Percentiles rank a stretch among this genome's conserved stretches.
Evolutionary conservation across 345 rosid species (phyloP).

Genomic region (Moricandia moricandioides): DNA sequence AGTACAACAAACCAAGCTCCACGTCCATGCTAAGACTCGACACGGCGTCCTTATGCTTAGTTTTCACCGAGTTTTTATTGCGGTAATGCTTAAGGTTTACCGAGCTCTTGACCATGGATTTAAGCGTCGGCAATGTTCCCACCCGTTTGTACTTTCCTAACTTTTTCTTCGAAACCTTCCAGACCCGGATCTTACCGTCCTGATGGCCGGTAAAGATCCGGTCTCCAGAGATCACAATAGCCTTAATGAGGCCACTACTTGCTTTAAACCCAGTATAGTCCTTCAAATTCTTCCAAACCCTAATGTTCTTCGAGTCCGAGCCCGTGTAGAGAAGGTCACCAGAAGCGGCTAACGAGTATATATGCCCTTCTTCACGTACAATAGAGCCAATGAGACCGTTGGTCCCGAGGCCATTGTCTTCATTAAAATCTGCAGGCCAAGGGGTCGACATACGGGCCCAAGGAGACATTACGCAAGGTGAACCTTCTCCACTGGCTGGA

Average conservation of each 20-base stretch:
- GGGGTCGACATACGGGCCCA: conserved; percentile 56
- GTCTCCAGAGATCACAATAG: conserved; percentile 41
- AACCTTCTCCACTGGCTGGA: conserved; percentile 48
- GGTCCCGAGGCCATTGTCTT: conserved; percentile 31
- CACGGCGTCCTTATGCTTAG: conserved; percentile 62
- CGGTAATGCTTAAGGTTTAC: conserved; percentile 58
- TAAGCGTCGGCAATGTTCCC: conserved; percentile 53
- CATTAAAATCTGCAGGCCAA: conserved; percentile 28
- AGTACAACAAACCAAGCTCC: conserved; percentile 52
- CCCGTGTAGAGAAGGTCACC: conserved; percentile 71
- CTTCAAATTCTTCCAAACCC: conserved; percentile 65
- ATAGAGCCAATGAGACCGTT: conserved; percentile 59
- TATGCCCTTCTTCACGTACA: conserved; percentile 63
- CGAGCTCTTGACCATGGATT: conserved; percentile 53
- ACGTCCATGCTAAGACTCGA: conserved; percentile 55
- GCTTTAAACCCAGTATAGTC: conserved; percentile 61
- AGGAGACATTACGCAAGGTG: conserved; percentile 59
- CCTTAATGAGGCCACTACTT: conserved; percentile 57
- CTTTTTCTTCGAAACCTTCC: conserved; percentile 50
- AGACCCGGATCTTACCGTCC: conserved; percentile 64
- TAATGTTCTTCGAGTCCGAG: conserved; percentile 66
- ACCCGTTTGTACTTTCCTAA: conserved; percentile 42
- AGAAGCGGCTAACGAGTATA: conserved; percentile 59
- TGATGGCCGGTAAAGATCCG: conserved; percentile 65
- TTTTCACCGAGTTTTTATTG: conserved; percentile 44